A percentile compares a stretch with the other conserved stretches of the same genome.
These are phyloP conservation scores for Schizochytrium sp. DNA, from an alignment of 108 stramenopile species.

Conservation along the genomic window DNA sequence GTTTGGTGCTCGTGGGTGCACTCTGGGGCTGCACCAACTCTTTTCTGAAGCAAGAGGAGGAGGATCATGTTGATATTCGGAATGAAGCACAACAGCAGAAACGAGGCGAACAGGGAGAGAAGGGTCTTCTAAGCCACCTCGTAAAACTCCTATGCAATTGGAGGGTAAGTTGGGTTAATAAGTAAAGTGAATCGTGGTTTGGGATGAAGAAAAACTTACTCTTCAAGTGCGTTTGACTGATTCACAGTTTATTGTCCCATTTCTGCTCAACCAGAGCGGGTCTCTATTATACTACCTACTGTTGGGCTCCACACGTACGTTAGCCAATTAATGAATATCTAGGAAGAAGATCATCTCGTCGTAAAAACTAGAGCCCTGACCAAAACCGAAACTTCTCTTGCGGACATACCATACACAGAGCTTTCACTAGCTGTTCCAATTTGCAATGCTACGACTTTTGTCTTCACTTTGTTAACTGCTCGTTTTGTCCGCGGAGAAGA, in stretches of 20 bases:
- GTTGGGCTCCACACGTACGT: slow-evolving; percentile 9
- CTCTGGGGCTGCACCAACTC: slow-evolving; percentile 54
- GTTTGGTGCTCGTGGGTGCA: slow-evolving; percentile 22
- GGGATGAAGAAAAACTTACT: not conserved
- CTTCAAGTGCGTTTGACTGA: not conserved
- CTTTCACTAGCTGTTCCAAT: slow-evolving; percentile 44
- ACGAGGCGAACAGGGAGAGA: not conserved
- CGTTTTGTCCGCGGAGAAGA: slow-evolving; percentile 20
- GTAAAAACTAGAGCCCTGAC: no score
- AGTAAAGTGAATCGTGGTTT: not conserved
- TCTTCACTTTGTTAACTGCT: slow-evolving; percentile 44
- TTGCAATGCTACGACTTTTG: slow-evolving; percentile 52
- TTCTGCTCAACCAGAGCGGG: slow-evolving; percentile 46
- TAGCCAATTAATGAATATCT: not conserved
- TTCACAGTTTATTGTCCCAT: slow-evolving; percentile 40
- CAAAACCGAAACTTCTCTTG: no score
- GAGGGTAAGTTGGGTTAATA: slow-evolving; percentile 5
- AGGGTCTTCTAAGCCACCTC: not conserved
- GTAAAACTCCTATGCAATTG: not conserved
- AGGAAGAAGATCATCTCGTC: not conserved
- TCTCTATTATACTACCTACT: slow-evolving; percentile 51
- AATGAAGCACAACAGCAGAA: not conserved
- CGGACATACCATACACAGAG: not conserved
- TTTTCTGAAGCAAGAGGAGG: not conserved
- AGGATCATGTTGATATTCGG: not conserved